Evolutionary conservation across 371 early-diverging fungal species (phyloP), one percentile per base, ranked within the genome.

Genomic region (Parasitella parasitica): DNA sequence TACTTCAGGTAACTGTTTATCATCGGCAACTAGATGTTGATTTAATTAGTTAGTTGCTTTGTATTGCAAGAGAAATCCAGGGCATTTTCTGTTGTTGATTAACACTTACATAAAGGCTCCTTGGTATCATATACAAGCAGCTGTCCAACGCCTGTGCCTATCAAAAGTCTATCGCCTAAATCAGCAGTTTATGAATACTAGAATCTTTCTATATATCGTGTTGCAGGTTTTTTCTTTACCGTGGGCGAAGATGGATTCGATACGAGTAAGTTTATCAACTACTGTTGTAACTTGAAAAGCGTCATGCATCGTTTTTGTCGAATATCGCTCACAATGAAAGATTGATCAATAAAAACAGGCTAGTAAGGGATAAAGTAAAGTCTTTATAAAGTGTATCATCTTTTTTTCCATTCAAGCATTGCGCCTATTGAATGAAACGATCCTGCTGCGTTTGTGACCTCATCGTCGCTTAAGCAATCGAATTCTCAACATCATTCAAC

Each of bases 91-190:
- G n/a, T n/a, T 32, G 4, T 32, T 32, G 32, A 32, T 32, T 8
- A 11, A 32, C 18, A 22, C 56, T 43, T 77, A 83, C 86, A 84
- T 34, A 84, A 63, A 30, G 87, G 84, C 57, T 91, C 90, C 49
- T 84, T 80, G 22, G 84, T 86, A 32, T 84, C 84, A 67, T 90
- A 91, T 6, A 89, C 86, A 24, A 90, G 78, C 24, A 91, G 67
- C 34, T 87, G 86, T 6, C 92, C 92, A 11, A 76, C 77, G 20
- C 83, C 80, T 2, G 92, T 89, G 26, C 92, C 92, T 57, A 91
- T 83, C 49, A 90, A 73, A 37, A 91, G 75, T 59, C 87, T 83
- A 77, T 90, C 90, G 48, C 92, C 87, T 86, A 65, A 9, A 39
- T 27, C 36, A n/a, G 46, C 41, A 27, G 41, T 28, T 30, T 28